Conservation (phyloP, 2,329 filamentous ascomycete species). For the Madurella mycetomatis region DNA sequence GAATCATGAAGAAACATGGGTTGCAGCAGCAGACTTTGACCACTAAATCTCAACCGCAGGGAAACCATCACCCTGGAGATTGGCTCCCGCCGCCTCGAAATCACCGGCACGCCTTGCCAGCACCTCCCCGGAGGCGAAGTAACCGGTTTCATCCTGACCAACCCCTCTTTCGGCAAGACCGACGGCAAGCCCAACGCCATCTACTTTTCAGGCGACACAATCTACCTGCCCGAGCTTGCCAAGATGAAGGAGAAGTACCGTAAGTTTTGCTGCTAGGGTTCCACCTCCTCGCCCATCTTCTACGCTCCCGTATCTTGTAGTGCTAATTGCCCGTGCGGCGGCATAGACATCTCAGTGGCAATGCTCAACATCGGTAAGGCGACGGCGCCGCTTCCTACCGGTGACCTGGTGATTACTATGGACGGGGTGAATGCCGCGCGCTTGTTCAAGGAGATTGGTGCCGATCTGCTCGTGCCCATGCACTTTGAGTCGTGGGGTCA, state of each 20-base stretch:
- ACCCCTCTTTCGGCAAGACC: conserved; percentile 34
- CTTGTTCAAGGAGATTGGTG: conserved; percentile 37
- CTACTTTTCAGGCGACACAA: conserved; percentile 47
- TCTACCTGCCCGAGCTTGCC: conserved; percentile 40
- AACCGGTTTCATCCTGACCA: conserved; percentile 41
- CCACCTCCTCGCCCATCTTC: conserved; percentile 31
- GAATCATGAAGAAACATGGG: not conserved
- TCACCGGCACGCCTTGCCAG: conserved; percentile 41
- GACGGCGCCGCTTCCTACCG: conserved; percentile 21
- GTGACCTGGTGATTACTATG: conserved; percentile 39
- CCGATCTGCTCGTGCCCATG: conserved; percentile 42
- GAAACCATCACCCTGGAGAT: conserved; percentile 30
- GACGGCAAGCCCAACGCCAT: conserved; percentile 40
- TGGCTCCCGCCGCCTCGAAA: conserved; percentile 33
- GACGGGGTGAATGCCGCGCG: conserved; percentile 38
- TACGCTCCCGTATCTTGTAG: conserved; percentile 27
- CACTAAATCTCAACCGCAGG: conserved; percentile 17
- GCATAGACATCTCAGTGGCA: conserved; percentile 34
- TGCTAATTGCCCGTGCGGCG: not conserved
- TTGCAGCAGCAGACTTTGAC: too few species aligned
- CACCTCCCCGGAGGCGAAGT: conserved; percentile 43
- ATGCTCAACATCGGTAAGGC: conserved; percentile 41
- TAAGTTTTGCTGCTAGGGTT: conserved; percentile 14
- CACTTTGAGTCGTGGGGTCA: conserved; percentile 45
- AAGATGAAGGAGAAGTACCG: conserved; percentile 34